Conservation (phyloP, 2,329 filamentous ascomycete genomes). For the Cadophora gregata region DNA sequence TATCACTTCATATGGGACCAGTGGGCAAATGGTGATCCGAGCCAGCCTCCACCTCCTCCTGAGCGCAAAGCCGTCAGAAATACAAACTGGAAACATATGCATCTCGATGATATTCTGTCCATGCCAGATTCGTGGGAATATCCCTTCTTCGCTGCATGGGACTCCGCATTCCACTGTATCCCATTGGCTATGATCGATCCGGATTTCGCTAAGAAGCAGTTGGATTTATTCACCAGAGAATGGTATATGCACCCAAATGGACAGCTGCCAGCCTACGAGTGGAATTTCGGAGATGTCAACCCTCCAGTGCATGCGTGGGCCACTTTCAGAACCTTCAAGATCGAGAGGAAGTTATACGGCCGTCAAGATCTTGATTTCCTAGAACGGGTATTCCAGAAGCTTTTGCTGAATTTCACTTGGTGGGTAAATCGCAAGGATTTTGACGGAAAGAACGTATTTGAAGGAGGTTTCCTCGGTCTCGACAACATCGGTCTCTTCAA, state of each 20-base stretch:
- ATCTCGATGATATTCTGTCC: constrained; percentile 92
- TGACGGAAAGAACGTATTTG: constrained; percentile 96
- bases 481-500: constrained; percentile 99
- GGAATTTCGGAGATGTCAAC: constrained; percentile 98
- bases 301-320: constrained; percentile 97
- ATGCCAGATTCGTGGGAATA: constrained; percentile 99
- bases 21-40: constrained; percentile 94
- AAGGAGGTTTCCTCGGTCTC: constrained; percentile 91
- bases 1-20: constrained; percentile 98
- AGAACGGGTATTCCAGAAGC: constrained; percentile 94
- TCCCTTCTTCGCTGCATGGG: constrained; percentile 97
- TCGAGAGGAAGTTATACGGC: constrained; percentile 96
- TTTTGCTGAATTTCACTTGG: constrained; percentile 97
- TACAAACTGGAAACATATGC: constrained; percentile 89
- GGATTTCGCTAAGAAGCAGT: constrained; percentile 96
- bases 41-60: constrained; percentile 83
- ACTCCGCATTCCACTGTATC: constrained; percentile 96
- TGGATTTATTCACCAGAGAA: constrained; percentile 93
- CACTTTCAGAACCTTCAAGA: constrained; percentile 95
- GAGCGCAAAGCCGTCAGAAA: constrained; percentile 84
- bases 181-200: constrained; percentile 96
- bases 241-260: constrained; percentile 99
- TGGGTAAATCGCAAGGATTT: constrained; percentile 97
- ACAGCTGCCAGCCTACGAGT: constrained; percentile 89
- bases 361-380: constrained; percentile 94